phyloP scores from a whole-genome alignment of 2,329 filamentous ascomycete species.

The Aspergillus uvarum region DNA sequence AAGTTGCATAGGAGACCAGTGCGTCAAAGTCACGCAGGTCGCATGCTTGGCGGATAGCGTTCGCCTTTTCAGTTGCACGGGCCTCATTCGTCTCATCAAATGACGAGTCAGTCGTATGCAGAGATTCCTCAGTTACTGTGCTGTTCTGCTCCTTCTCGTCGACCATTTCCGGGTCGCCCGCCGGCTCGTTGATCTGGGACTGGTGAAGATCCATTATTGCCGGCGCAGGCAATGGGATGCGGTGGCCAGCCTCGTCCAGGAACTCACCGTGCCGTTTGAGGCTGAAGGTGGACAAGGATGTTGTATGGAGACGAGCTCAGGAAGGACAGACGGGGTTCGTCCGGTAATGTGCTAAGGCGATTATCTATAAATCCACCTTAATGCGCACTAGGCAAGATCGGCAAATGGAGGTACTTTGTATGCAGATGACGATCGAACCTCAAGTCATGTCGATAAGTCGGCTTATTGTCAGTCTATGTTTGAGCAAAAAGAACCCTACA shows the following conservation, averaged over 20 bases:
- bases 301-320: background rate
- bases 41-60: slow-evolving; percentile 61
- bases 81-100: slow-evolving; percentile 8
- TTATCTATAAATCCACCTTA: background rate
- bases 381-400: background rate
- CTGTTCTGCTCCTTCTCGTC: background rate
- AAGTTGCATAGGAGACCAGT: slow-evolving; percentile 60
- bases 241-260: background rate
- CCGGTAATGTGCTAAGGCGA: background rate
- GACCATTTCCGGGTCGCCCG: background rate
- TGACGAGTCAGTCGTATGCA: background rate
- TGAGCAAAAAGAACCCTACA: background rate
- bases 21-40: slow-evolving; percentile 55
- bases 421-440: background rate
- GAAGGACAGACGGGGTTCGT: background rate
- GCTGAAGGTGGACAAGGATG: background rate
- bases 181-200: background rate
- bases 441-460: background rate
- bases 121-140: background rate
- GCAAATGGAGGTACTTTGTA: background rate
- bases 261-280: background rate
- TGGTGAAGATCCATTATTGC: background rate
- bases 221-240: background rate
- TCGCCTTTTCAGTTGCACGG: slow-evolving; percentile 40
- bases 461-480: background rate